Evolutionary conservation across 495 filamentous ascomycete species (phyloP), one percentile per base, ranked within the genome.

Genomic region (Hypomontagnella submonticulosa): DNA sequence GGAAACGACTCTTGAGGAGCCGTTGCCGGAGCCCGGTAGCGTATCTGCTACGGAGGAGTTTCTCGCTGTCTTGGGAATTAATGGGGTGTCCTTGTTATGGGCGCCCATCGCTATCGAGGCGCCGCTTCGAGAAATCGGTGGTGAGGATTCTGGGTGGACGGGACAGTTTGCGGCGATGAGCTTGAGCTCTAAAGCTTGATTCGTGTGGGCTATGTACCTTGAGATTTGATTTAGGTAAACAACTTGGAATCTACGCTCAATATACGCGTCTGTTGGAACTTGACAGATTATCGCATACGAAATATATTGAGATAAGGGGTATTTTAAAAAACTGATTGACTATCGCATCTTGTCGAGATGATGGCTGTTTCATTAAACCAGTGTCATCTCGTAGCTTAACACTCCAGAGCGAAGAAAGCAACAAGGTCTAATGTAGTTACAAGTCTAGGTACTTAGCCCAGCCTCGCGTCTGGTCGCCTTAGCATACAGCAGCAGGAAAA

Each of bases 31-130:
- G 19, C 27, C 52, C 3, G 57, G 56, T 0, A 33, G n/a, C 3
- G 23, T 41, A 3, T 33, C 7, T 11, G 56, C 48, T 1, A 15
- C 3, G 12, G 72, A 79, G 70, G 77, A 81, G 66, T 82, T 83
- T 52, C 51, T 75, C 6, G 74, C 77, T 0, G 70, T 73, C 9
- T 68, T 83, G 12, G 82, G 83, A 0, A 65, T 81, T 40, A 77
- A 83, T 37, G 81, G 79, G 0, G 75, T 70, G 20, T 66, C 53
- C 16, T 73, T 77, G 40, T 72, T 80, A 1, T 82, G 77, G 79
- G 76, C 75, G 37, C 74, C 75, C 1, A 81, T 84, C 47, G 81
- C 73, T 0, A 72, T 85, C 57, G 81, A 83, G 70, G 83, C 81
- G 42, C 83, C 83, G 41, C 43, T 85, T 43, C 40, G 61, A 12